phyloP scores from a whole-genome alignment of 352 stramenopile species.

The Globisporangium apiculatum region DNA sequence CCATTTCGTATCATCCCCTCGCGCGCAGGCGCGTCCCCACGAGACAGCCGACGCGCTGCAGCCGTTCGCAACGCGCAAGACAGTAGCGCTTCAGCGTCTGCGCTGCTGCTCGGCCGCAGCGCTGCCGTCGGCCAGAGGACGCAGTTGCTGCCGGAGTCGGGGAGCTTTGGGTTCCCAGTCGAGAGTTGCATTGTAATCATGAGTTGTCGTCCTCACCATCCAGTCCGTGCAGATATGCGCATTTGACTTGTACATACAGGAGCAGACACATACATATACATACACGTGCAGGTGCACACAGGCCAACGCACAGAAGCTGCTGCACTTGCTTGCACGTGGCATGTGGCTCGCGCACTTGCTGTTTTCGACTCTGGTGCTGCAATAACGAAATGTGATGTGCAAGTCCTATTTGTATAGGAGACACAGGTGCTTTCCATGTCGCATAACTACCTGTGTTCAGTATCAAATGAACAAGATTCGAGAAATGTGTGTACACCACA shows the following conservation, averaged over 20 bases:
- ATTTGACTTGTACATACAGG: no score
- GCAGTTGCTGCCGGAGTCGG: neutral
- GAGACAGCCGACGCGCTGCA: neutral
- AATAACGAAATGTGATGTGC: no score
- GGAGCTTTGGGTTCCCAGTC: slow-evolving; percentile 9
- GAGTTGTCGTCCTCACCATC: slow-evolving; percentile 14
- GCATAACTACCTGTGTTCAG: neutral
- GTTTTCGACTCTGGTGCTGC: no score
- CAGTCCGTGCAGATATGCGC: neutral
- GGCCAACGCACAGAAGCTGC: neutral
- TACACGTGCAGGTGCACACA: neutral
- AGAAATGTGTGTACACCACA: slow-evolving; percentile 1
- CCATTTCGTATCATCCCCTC: slow-evolving; percentile 10
- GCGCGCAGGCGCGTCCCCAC: neutral
- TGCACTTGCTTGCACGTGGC: no score
- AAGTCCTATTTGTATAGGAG: neutral
- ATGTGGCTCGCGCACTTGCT: no score
- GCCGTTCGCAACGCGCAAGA: slow-evolving; percentile 5
- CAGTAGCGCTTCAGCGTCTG: slow-evolving; percentile 6
- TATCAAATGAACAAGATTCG: slow-evolving; percentile 4
- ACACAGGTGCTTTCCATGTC: no score
- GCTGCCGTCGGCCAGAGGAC: neutral
- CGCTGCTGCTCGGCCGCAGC: neutral
- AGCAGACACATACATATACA: neutral
- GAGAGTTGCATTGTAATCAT: slow-evolving; percentile 6